Evolutionary conservation across 371 early-diverging fungal genomes (phyloP).

Genomic region (Haplosporangium sp.): DNA sequence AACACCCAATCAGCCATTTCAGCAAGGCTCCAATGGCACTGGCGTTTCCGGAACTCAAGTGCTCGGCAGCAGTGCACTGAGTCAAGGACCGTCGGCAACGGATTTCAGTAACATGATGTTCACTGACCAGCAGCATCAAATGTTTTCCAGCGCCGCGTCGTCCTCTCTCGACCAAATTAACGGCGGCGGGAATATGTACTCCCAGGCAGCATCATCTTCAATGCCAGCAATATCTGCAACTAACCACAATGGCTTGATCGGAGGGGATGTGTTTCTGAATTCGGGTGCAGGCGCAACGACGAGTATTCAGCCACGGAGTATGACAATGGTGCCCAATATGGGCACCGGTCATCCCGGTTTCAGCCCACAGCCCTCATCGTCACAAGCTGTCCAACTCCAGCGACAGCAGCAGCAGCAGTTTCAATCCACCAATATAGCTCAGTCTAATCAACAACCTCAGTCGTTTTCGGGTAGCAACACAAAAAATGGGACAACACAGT

Average conservation of each 20-base stretch:
- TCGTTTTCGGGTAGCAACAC: background rate
- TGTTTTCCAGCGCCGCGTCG: conserved; percentile 16
- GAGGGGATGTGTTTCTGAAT: conserved; percentile 8
- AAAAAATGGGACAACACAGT: too few species aligned
- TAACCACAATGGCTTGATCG: conserved; percentile 2
- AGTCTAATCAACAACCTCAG: too few species aligned
- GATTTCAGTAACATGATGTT: conserved; percentile 15
- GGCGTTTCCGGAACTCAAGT: background rate
- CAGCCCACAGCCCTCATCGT: background rate
- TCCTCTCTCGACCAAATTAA: background rate
- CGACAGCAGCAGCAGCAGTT: conserved; percentile 15
- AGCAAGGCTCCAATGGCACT: background rate
- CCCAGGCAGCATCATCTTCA: conserved; percentile 1
- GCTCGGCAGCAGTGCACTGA: background rate
- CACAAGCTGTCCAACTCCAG: conserved; percentile 7
- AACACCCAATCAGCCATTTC: conserved; percentile 2
- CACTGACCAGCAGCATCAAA: conserved; percentile 8
- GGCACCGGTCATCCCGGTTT: background rate
- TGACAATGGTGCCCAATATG: conserved; percentile 1
- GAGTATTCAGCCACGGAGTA: conserved; percentile 9
- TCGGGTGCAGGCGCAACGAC: background rate
- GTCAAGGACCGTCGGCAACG: conserved; percentile 1
- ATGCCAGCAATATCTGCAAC: background rate
- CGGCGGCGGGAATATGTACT: background rate
- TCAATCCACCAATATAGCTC: background rate